Evolutionary conservation across 495 filamentous ascomycete genomes (phyloP), one percentile per base, ranked within the genome.

Genomic region (Opeltia flavorubescens): DNA sequence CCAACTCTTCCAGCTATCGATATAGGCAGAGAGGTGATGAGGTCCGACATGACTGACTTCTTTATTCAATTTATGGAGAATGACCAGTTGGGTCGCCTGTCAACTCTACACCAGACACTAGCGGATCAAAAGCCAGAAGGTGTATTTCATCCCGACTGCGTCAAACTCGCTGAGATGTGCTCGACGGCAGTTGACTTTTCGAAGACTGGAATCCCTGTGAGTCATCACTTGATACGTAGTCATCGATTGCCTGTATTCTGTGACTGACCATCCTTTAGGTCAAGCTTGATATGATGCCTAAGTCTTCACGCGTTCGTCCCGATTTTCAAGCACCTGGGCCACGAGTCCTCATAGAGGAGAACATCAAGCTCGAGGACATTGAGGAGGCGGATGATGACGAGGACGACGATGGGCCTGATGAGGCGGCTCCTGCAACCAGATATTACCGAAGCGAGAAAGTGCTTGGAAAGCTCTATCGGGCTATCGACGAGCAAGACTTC

Each of bases 151-250:
- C 48, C 52, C 0, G 65, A 76, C 26, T 89, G 84, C 46, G 59
- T 76, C 13, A 62, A 59, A 11, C 66, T 93, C 1, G 84, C 86
- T 3, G 66, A 75, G 44, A 60, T 91, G 56, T 78, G 81, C 45
- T 91, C 85, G 0, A 79, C 68, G 0, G 85, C 83, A 0, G 86
- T 94, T 1, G 86, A 94, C 59, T 94, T 81, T 52, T 83, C 79
- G 1, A 91, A 94, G 57, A 79, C 81, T 0, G 86, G 86, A 0
- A 74, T 77, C 24, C 70, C 80, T 0, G 84, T 88, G 15, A 56
- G 69, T 44, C 33, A 34, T 25, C 5, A 47, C 15, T 35, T 21
- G 6, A 20, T 1, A 20, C n/a, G 33, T 26, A 20, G 15, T 13
- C 17, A 4, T 21, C 7, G n/a, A 1, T 5, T 41, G 17, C 5